These are phyloP conservation scores for Hypoxylon sp. DNA, from an alignment of 2,329 filamentous ascomycete species.

Conservation along the genomic window DNA sequence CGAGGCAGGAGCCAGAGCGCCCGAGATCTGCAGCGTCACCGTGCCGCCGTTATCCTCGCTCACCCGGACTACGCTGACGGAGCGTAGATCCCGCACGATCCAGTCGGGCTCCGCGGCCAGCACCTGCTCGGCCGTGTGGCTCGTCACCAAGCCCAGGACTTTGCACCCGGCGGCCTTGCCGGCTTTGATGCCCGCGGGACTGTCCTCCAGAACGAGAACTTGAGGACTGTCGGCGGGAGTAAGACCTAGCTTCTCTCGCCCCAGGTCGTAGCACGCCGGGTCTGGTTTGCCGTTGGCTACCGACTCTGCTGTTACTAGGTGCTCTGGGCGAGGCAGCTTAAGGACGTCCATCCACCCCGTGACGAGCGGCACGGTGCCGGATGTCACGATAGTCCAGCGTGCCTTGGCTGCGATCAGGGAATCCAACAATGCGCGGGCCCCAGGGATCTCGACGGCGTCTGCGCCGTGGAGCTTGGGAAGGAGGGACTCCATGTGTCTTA, in stretches of 20 bases:
- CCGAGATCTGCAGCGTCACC: slow-evolving; percentile 76
- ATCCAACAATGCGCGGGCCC: slow-evolving; percentile 79
- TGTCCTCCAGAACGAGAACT: slow-evolving; percentile 88
- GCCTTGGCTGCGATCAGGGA: slow-evolving; percentile 72
- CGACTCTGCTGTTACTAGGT: slow-evolving; percentile 82
- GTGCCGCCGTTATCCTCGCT: slow-evolving; percentile 62
- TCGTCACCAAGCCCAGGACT: slow-evolving; percentile 88
- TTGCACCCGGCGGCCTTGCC: slow-evolving; percentile 89
- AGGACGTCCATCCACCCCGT: slow-evolving; percentile 80
- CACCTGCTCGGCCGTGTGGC: slow-evolving; percentile 81
- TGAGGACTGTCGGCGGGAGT: slow-evolving; percentile 60
- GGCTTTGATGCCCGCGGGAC: slow-evolving; percentile 84
- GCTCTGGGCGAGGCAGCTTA: slow-evolving; percentile 73
- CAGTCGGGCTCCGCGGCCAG: slow-evolving; percentile 85
- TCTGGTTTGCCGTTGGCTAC: slow-evolving; percentile 83
- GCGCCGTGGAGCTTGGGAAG: slow-evolving; percentile 83
- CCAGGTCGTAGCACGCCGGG: slow-evolving; percentile 79
- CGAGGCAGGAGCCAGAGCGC: slow-evolving; percentile 63
- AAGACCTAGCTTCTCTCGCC: slow-evolving; percentile 72
- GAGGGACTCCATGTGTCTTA: slow-evolving; percentile 81
- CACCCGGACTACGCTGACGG: slow-evolving; percentile 74
- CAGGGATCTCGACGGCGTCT: slow-evolving; percentile 88
- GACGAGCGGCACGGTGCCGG: slow-evolving; percentile 77
- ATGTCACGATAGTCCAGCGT: slow-evolving; percentile 90
- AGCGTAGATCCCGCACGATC: slow-evolving; percentile 84